phyloP scores from a whole-genome alignment of 768 basidiomycete species.

The Mrakia frigida region DNA sequence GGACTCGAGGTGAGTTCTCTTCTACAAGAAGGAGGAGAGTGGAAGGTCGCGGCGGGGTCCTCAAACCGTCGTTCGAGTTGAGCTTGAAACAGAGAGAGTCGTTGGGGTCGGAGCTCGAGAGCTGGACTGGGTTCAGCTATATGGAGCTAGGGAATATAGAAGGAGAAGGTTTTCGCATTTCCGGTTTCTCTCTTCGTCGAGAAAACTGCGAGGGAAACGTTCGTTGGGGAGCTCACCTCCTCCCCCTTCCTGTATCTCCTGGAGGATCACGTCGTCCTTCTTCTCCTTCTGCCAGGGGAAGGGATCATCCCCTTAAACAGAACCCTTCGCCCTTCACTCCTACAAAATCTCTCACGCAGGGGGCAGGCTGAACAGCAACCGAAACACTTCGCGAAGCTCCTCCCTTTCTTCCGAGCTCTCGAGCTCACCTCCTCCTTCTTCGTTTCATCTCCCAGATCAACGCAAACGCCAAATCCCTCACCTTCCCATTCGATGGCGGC shows the following conservation, averaged over 20 bases:
- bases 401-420: background rate
- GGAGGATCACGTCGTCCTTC: background rate
- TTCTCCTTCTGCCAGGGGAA: background rate
- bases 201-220: background rate
- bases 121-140: background rate
- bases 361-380: background rate
- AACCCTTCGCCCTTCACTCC: too few relatives aligned
- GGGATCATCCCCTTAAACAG: too few relatives aligned
- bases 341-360: too few relatives aligned
- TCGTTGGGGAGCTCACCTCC: background rate
- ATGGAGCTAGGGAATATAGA: too few relatives aligned
- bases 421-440: background rate
- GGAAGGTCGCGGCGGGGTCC: background rate
- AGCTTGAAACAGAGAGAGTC: too few relatives aligned
- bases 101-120: background rate
- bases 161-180: background rate
- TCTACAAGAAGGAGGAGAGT: background rate
- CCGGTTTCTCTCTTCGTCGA: background rate
- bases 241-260: too few relatives aligned
- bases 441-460: background rate
- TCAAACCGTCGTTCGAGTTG: background rate
- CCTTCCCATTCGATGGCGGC: background rate
- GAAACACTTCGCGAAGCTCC: background rate
- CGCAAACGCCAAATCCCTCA: background rate
- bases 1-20: conserved; percentile 6